phyloP scores from a whole-genome alignment of 176 grass and related monocot genomes.

The Coix lacrymajobi region DNA sequence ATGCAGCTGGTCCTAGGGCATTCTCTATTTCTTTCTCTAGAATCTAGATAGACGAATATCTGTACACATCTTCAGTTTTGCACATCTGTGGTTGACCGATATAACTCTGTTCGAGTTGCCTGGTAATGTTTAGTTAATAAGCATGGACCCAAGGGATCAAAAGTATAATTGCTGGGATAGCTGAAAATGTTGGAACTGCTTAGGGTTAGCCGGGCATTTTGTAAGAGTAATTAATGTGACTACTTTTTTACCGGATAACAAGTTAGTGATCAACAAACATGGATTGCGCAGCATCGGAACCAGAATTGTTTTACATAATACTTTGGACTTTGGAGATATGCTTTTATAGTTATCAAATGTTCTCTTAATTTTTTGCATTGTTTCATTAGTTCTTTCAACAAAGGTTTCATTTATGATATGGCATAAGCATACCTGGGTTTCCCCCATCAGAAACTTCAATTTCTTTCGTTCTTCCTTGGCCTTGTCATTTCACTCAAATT shows the following conservation, averaged over 20 bases:
- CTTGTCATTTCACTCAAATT: background rate
- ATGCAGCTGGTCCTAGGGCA: background rate
- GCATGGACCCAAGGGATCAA: background rate
- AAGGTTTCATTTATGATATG: background rate
- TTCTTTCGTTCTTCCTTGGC: background rate
- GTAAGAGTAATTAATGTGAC: background rate
- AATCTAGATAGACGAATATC: too few relatives aligned
- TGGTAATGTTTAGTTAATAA: background rate
- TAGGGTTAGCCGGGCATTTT: background rate
- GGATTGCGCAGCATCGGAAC: background rate
- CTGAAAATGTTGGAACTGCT: background rate
- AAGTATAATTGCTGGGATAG: background rate
- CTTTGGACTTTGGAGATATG: background rate
- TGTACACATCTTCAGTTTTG: background rate
- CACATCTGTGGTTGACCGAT: background rate
- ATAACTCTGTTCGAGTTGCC: background rate
- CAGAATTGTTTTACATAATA: background rate
- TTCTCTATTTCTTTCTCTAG: background rate
- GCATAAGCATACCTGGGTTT: background rate
- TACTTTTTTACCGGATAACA: background rate
- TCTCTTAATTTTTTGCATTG: background rate
- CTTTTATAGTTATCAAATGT: background rate
- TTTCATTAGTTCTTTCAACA: background rate
- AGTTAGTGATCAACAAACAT: background rate
- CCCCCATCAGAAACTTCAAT: background rate